These are phyloP conservation scores for Capsicum rhomboideum DNA, from an alignment of 257 asterid species.

Conservation along the genomic window DNA sequence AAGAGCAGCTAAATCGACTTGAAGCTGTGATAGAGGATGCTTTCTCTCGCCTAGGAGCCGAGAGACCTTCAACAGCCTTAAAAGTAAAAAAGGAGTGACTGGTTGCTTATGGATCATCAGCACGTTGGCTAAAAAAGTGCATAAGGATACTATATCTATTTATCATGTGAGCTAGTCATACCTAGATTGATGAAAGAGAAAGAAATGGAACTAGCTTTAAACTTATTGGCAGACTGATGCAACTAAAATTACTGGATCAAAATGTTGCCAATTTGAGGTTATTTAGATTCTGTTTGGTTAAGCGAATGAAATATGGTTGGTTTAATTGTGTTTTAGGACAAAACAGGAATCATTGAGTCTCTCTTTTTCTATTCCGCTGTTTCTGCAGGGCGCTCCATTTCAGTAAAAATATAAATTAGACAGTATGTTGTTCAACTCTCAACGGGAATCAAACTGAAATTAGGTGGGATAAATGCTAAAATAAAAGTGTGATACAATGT, in stretches of 20 bases:
- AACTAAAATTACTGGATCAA: neutral
- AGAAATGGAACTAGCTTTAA: neutral
- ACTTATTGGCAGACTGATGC: neutral
- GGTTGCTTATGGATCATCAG: neutral
- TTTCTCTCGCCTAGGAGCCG: neutral
- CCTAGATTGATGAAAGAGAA: neutral
- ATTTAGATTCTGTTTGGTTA: neutral
- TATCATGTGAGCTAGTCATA: neutral
- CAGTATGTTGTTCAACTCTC: neutral
- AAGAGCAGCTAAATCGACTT: neutral
- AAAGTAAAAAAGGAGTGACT: neutral
- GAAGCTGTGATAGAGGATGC: neutral
- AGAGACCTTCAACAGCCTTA: neutral
- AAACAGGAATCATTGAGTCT: neutral
- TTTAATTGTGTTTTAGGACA: neutral
- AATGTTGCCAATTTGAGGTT: neutral
- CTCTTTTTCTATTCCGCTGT: neutral
- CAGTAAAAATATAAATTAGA: neutral
- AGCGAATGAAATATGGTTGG: neutral
- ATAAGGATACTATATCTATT: neutral
- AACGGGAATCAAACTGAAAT: neutral
- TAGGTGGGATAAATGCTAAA: neutral
- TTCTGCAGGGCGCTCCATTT: neutral
- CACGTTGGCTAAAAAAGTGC: neutral
- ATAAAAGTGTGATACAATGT: neutral